phyloP scores from a whole-genome alignment of 78 protist genomes.

The Polysphondylium violaceum region DNA sequence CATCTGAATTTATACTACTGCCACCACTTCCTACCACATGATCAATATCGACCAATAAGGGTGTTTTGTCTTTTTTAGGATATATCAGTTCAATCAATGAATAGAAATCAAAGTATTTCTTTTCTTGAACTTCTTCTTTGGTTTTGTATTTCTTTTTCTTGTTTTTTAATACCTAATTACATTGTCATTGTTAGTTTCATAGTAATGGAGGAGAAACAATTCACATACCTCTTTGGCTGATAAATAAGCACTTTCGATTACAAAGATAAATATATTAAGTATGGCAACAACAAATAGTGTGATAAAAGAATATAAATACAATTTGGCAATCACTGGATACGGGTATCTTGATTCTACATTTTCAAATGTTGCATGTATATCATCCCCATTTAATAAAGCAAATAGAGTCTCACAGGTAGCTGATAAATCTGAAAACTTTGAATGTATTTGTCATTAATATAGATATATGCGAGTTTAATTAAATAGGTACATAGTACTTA shows the following conservation, averaged over 20 bases:
- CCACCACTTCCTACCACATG: too few species aligned
- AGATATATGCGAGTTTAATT: background rate
- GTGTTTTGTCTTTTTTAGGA: too few species aligned
- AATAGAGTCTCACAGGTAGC: conserved; percentile 21
- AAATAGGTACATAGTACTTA: too few species aligned
- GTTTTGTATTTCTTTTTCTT: too few species aligned
- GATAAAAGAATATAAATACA: conserved; percentile 22
- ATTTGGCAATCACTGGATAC: background rate
- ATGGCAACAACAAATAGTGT: conserved; percentile 12
- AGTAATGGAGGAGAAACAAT: too few species aligned
- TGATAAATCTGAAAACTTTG: conserved; percentile 7
- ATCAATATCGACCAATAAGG: too few species aligned
- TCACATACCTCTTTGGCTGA: conserved; percentile 28
- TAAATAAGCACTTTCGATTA: conserved; percentile 8
- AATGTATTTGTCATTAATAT: background rate
- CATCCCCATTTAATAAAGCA: conserved; percentile 25
- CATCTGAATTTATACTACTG: too few species aligned
- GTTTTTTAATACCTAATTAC: too few species aligned
- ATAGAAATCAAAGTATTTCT: too few species aligned
- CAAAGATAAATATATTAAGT: conserved; percentile 16
- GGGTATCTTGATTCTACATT: background rate
- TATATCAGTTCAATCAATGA: too few species aligned
- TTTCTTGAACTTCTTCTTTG: too few species aligned
- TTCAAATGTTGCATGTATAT: conserved; percentile 17
- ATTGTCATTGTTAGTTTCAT: too few species aligned